Conservation (phyloP, 1,284 basidiomycete genomes). For the Cutaneotrichosporon dermatis region DNA sequence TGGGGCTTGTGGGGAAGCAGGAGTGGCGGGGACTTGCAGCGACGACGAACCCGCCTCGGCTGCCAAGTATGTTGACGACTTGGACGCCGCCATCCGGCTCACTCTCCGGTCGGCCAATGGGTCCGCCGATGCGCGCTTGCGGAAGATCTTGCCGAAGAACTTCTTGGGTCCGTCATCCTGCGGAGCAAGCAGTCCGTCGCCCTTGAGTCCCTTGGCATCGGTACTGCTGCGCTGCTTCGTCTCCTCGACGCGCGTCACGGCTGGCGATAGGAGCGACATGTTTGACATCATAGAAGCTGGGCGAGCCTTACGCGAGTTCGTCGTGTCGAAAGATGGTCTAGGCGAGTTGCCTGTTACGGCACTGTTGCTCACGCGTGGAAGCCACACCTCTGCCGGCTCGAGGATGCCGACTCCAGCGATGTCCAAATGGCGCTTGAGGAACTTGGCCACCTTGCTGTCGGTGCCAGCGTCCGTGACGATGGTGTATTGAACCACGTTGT, state of each 20-base stretch:
- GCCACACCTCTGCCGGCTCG: slow-evolving; percentile 77
- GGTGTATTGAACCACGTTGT: slow-evolving; percentile 86
- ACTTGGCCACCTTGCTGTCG: slow-evolving; percentile 88
- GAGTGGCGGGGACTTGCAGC: slow-evolving; percentile 2
- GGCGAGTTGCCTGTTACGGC: slow-evolving; percentile 7
- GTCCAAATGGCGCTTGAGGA: slow-evolving; percentile 77
- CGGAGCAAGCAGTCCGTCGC: slow-evolving; percentile 6
- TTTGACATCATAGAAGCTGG: slow-evolving; percentile 35
- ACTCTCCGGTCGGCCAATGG: background rate
- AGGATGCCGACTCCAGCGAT: slow-evolving; percentile 69
- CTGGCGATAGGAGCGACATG: slow-evolving; percentile 32
- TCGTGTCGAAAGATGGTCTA: slow-evolving; percentile 13
- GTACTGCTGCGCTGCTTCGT: slow-evolving; percentile 17
- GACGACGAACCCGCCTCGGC: background rate
- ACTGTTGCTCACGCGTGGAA: slow-evolving; percentile 7
- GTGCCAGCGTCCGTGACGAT: slow-evolving; percentile 70
- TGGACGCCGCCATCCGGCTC: background rate
- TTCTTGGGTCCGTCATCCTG: slow-evolving; percentile 52
- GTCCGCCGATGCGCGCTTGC: slow-evolving; percentile 46
- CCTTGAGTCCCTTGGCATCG: slow-evolving; percentile 26
- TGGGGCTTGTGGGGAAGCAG: slow-evolving; percentile 4
- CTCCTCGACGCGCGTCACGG: slow-evolving; percentile 22
- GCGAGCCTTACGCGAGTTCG: slow-evolving; percentile 6
- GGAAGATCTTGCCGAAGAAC: slow-evolving; percentile 70
- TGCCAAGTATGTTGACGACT: background rate